phyloP scores from a whole-genome alignment of 257 asterid genomes.

The Gynochthodes officinalis region DNA sequence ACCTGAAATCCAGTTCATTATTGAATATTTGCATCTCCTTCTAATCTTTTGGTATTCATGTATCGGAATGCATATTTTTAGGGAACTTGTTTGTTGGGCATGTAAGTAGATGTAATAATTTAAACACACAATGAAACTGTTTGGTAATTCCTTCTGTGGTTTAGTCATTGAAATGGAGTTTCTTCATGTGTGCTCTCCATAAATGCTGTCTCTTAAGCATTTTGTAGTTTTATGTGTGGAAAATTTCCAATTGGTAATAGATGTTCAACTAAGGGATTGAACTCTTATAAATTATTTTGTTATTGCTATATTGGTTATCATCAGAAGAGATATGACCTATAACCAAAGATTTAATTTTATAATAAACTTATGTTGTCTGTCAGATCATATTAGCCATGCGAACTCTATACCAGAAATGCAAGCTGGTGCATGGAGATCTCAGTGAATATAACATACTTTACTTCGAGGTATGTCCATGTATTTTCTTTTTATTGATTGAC shows the following conservation, averaged over 20 bases:
- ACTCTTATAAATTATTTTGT: neutral
- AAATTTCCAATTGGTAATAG: neutral
- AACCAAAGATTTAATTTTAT: neutral
- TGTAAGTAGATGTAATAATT: neutral
- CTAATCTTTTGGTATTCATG: too few species aligned
- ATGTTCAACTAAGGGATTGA: neutral
- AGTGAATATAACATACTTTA: slow-evolving; percentile 92
- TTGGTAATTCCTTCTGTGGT: neutral
- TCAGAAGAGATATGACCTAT: neutral
- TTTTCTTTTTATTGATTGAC: neutral
- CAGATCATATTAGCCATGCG: slow-evolving; percentile 84
- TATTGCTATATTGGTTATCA: neutral
- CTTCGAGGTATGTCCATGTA: slow-evolving; percentile 54
- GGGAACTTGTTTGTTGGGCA: neutral
- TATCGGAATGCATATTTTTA: neutral
- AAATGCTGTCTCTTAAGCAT: neutral
- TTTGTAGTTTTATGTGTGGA: neutral
- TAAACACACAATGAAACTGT: neutral
- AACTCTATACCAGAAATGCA: slow-evolving; percentile 85
- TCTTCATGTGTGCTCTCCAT: neutral
- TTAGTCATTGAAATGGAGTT: neutral
- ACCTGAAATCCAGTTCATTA: neutral
- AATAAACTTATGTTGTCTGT: neutral
- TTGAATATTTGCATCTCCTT: neutral
- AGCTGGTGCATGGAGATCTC: slow-evolving; percentile 94